Evolutionary conservation across 208 protist genomes (phyloP), one percentile per base, ranked within the genome.

Genomic region (Acanthamoeba lenticulata): DNA sequence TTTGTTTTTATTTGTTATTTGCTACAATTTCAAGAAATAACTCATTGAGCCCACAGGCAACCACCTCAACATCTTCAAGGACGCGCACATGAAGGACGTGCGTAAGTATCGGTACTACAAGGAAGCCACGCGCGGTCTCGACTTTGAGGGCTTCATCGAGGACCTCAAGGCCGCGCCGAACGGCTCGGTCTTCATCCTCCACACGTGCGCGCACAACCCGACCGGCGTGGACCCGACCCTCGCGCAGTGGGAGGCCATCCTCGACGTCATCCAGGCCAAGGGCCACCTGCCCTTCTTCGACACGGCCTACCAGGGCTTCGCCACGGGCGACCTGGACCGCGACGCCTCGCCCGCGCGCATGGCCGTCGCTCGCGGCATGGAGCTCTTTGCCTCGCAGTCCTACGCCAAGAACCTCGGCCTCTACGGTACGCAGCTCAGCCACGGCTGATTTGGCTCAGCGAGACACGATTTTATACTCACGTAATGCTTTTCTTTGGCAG

Each of bases 351-450:
- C 90, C 21, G 45, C 38, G 24, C 62, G 57, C 93, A 95, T 94
- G 67, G 83, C 90, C 40, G 44, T 88, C 27, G 79, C 49, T 55
- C 55, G 38, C 27, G 92, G 92, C 38, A 40, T 91, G 38, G 36
- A 94, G 44, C 52, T 47, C 92, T 24, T 98, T 0, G 95, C 98
- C 19, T 96, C 97, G 27, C 98, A 99, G 97, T 99, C 98, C 24
- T 99, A 98, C 96, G 97, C 98, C 40, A 99, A 99, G 97, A 99
- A 99, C 96, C 98, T 99, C 95, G 99, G 99, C 62, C 95, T 99
- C 0, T 99, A 99, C 95, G 98, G 92, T 94, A 47, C 11, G n/a
- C 19, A 19, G 0, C 15, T 2, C 38, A 5, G 19, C 32, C 40
- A 90, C 5, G 7, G 17, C 27, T 88, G 7, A 88, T 36, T 55